These are phyloP conservation scores for Chenopodium suecicum DNA, from an alignment of 148 eudicot species.

Conservation along the genomic window DNA sequence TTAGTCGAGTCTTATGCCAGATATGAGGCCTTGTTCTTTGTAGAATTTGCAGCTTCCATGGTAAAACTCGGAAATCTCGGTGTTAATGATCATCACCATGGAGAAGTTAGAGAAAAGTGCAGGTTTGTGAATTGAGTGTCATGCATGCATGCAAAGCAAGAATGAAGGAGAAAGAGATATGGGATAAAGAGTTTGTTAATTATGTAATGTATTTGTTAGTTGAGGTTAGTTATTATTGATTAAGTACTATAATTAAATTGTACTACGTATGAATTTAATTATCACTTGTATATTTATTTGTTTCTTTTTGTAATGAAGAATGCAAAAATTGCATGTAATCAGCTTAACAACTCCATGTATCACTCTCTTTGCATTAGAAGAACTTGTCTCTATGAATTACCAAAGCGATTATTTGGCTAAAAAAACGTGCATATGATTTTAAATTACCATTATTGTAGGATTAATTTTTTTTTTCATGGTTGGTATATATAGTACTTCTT, in stretches of 20 bases:
- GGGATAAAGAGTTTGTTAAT: neutral
- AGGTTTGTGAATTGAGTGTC: constrained; percentile 39
- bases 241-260: constrained; percentile 17
- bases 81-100: constrained; percentile 31
- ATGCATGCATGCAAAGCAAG: neutral
- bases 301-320: constrained; percentile 6
- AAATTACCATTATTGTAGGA: neutral
- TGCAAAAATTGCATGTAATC: constrained; percentile 10
- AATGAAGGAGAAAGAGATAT: neutral
- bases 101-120: constrained; percentile 52
- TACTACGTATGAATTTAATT: neutral
- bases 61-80: constrained; percentile 52
- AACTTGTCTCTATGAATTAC: neutral
- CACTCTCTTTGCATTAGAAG: constrained; percentile 29
- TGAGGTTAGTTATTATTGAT: neutral
- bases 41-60: constrained; percentile 57
- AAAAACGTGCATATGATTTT: neutral
- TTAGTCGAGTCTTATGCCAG: constrained; percentile 52
- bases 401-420: constrained; percentile 12
- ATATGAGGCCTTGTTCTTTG: constrained; percentile 45
- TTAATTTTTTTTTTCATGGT: no score
- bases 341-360: constrained; percentile 12
- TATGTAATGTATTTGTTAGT: neutral
- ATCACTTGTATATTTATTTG: neutral
- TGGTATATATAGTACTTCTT: no score